Base-by-base conservation (phyloP, 1,284 basidiomycete species). In the Melampsora larici-populina region DNA sequence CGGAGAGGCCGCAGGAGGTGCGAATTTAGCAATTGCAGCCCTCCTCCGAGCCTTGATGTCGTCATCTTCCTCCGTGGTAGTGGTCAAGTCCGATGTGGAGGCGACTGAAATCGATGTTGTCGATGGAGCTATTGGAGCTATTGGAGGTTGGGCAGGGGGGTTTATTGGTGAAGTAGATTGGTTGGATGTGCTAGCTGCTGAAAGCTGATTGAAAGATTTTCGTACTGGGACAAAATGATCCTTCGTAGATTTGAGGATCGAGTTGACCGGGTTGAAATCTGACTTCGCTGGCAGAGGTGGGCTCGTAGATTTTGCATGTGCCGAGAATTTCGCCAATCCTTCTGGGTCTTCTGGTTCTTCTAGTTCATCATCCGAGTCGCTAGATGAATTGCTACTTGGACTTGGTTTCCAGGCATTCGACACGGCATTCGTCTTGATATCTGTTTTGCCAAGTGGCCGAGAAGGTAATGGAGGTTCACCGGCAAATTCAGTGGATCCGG, bases 1-100 rank as follows among this genome's bases (percentile, higher is more conserved):
- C 26, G 29, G 6, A 46, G 26, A 31, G 11, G 9, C 17, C 40
- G 70, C 46, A 9, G 75, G 36, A 1, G 75, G 75, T 24, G 75
- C 75, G 64, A 77, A 77, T 51, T 70, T 69, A 18, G 75, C 75
- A 18, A 77, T 77, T 17, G 58, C 67, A 31, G 67, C 75, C 21
- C 75, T 49, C 18, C 75, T 40, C 46, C 31, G 31, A 18, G 55
- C 36, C 9, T 58, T 60, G 24, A 62, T 43, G 31, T 76, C 73
- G 17, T 76, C 73, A 55, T 76, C 73, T 62, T 76, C 73, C 64
- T 75, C 72, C 31, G 72, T 75, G 36, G 36, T 36, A 9, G 36
- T 36, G 48, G 55, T 75, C 4, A 64, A 49, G 29, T 75, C 72
- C 11, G 73, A 76, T 15, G 73, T 67, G 8, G 73, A 58, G 9